Evolutionary conservation across 139 green algal species (phyloP), one percentile per base, ranked within the genome.

Genomic region (Chlorella sp.): DNA sequence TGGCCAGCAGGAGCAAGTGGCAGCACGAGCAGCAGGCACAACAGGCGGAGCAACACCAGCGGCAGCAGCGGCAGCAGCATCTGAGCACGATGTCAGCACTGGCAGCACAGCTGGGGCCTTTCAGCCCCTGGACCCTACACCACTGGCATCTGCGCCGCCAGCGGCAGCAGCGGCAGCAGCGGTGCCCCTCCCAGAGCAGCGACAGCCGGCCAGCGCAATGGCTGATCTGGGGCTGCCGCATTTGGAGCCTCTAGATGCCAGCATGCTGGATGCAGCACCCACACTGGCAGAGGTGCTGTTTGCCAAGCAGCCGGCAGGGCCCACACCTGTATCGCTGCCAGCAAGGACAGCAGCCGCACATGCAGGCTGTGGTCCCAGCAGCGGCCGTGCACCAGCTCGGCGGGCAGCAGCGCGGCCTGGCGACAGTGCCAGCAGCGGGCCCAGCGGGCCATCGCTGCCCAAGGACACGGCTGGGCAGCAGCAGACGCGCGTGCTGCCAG

Each of bases 201-300:
- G n/a, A 64, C 39, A 61, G 78, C 39, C 64, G 39, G 78, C 7
- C 24, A 22, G 40, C 40, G 40, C 11, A 16, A 3, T 26, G 9
- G 78, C 24, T 83, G 24, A n/a, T 26, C 34, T 34, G 34, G 60
- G 36, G 12, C 34, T 88, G 85, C 68, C 40, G 4, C 15, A 85
- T 26, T 18, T 90, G 57, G 42, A 73, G 21, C 75, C 86, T 0
- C 86, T 85, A 4, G 79, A 86, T 21, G 39, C 78, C 32, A n/a
- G 26, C 26, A 60, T 90, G 76, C 36, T 90, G 3, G 32, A 39
- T 21, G 73, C 37, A 0, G 86, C 77, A 4, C 86, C 86, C 60
- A 78, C 86, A 12, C 77, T 90, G 64, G 86, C 86, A 68, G 57
- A 90, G 9, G 60, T 90, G 73, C 48, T 89, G n/a, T 83, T 61